Evolutionary conservation across 257 asterid genomes (phyloP), one percentile per base, ranked within the genome.

Genomic region (Datura wrightii): DNA sequence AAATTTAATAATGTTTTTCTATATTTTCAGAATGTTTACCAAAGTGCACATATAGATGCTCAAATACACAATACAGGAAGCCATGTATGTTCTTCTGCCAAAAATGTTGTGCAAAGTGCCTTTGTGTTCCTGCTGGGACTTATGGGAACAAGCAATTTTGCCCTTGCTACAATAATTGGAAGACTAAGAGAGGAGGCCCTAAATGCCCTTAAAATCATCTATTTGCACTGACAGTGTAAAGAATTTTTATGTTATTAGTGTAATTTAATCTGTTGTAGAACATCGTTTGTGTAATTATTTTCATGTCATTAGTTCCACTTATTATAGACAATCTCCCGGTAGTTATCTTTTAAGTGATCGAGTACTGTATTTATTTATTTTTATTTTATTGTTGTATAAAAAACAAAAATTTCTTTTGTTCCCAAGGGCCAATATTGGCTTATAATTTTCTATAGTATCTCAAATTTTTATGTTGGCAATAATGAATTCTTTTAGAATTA

Each of bases 81-180:
- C 94, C 97, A 58, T 94, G 97, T 72, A 90, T 94, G 97, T 93
- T 92, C 84, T 94, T 93, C 85, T 93, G 97, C 83, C 90, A 92
- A 31, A 93, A 94, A 85, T 93, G 98, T 79, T 93, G 97, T 16
- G 89, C 89, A 8, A 89, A 83, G 46, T 94, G 97, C 56, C 85
- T 94, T 56, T 93, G 98, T 84, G 98, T 93, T 85, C 98, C 98
- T 11, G 88, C 97, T 3, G 97, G 98, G n/a, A 94, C 98, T 80
- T 94, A 91, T 34, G 97, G 98, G 8, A 93, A 93, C 93, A 92
- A 94, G 84, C 93, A 92, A 66, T 79, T 89, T 24, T 94, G 96
- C 85, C 98, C 97, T 80, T 94, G 98, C 86, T 94, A 94, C 88
- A 94, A 93, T 86, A 90, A 93, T 89, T 94, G 97, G 96, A 94